Conservation (phyloP, 1,284 basidiomycete genomes). For the Exobasidium rhododendri region DNA sequence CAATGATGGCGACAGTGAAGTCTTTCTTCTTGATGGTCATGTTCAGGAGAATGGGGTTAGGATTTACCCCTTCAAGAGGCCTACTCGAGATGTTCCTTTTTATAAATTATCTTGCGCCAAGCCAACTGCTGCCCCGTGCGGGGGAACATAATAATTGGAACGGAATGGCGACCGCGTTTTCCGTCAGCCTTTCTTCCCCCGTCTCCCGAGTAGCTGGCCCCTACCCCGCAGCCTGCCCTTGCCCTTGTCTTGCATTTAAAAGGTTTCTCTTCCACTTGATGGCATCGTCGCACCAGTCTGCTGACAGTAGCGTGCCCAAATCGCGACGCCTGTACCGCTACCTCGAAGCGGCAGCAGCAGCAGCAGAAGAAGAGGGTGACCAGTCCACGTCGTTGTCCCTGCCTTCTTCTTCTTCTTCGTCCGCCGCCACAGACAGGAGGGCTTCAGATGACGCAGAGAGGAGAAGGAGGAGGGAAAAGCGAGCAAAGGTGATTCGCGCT, state of each 20-base stretch:
- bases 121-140: background rate
- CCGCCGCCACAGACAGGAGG: no score
- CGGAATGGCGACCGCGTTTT: no score
- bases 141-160: no score
- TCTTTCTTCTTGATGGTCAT: no score
- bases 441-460: no score
- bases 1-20: slow-evolving; percentile 27
- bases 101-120: background rate
- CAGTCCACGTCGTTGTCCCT: background rate
- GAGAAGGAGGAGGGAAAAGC: background rate
- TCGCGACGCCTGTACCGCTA: background rate
- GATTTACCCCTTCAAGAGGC: background rate
- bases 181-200: no score
- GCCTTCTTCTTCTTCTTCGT: background rate
- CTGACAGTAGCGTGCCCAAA: no score
- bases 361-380: background rate
- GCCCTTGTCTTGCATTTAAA: no score
- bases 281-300: no score
- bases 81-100: background rate
- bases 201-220: no score
- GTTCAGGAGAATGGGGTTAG: background rate
- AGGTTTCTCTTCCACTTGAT: no score
- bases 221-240: no score
- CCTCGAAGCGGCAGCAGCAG: slow-evolving; percentile 2
- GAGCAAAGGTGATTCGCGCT: slow-evolving; percentile 1